Conservation (phyloP, 192 early-diverging fungal genomes). For the Coemansia sp. region DNA sequence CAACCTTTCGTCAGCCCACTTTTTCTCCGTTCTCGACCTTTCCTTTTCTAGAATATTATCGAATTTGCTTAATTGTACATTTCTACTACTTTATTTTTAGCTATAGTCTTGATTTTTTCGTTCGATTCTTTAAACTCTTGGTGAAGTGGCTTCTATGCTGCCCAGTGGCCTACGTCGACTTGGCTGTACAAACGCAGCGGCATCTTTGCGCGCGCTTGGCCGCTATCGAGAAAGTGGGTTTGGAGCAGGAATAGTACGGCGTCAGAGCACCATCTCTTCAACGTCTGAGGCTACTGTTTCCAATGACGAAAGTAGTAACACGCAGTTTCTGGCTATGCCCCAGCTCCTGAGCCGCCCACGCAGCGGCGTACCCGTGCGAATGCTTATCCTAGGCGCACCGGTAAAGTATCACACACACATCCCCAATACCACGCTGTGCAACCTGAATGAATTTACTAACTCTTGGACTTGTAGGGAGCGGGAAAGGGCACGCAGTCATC, state of each 20-base stretch:
- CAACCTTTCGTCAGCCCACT: background rate
- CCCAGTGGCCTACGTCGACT: background rate
- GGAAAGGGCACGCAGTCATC: conserved; percentile 92
- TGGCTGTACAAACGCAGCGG: background rate
- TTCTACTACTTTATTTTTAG: background rate
- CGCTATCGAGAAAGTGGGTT: background rate
- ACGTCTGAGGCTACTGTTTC: conserved; percentile 9
- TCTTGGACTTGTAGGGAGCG: conserved; percentile 56
- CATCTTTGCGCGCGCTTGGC: background rate
- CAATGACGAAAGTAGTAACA: background rate
- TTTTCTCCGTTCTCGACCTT: background rate
- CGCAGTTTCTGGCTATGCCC: background rate
- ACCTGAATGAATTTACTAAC: background rate
- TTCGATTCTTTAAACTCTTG: background rate
- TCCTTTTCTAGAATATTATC: background rate
- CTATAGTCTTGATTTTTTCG: background rate
- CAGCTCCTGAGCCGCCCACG: conserved; percentile 23
- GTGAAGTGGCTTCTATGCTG: background rate
- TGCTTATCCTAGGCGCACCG: conserved; percentile 74
- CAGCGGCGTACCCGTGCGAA: conserved; percentile 56
- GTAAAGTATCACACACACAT: conserved; percentile 44
- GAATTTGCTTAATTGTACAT: background rate
- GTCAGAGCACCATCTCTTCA: conserved; percentile 21
- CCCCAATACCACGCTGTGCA: background rate
- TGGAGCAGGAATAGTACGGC: background rate